These are phyloP conservation scores for Neurospora cerealis DNA, from an alignment of 495 filamentous ascomycete genomes.

Conservation along the genomic window DNA sequence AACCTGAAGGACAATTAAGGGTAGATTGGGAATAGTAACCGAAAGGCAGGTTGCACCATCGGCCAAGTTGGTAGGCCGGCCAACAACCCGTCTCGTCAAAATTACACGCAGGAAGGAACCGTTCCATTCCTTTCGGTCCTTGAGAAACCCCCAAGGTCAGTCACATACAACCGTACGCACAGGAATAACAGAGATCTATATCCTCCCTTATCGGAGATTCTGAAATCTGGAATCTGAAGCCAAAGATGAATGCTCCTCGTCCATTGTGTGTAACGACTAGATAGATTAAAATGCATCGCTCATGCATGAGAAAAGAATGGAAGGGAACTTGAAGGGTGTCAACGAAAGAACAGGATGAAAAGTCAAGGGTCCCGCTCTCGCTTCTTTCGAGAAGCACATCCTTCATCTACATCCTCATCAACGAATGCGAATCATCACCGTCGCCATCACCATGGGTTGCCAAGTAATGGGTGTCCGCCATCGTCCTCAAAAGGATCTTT, in stretches of 20 bases:
- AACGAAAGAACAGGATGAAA: too few relatives aligned
- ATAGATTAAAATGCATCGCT: background rate
- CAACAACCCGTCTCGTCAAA: background rate
- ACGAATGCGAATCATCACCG: background rate
- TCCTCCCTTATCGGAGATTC: background rate
- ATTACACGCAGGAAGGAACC: background rate
- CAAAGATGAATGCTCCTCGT: background rate
- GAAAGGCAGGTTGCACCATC: background rate
- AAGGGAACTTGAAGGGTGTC: background rate
- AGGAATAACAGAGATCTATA: background rate
- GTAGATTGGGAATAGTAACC: background rate
- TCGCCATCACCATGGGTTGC: background rate
- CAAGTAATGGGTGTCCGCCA: background rate
- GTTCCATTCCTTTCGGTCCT: background rate
- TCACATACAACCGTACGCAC: background rate
- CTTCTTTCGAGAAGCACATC: background rate
- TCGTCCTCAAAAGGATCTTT: background rate
- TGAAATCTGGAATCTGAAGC: background rate
- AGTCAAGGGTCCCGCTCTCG: background rate
- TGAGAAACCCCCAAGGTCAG: background rate
- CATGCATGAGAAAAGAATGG: background rate
- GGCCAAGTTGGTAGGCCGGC: background rate
- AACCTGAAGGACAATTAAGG: background rate
- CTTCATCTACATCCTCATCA: background rate
- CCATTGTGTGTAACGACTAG: background rate